These are phyloP conservation scores for Clavispora carvajalis DNA, from an alignment of 805 yeast species.

Conservation along the genomic window DNA sequence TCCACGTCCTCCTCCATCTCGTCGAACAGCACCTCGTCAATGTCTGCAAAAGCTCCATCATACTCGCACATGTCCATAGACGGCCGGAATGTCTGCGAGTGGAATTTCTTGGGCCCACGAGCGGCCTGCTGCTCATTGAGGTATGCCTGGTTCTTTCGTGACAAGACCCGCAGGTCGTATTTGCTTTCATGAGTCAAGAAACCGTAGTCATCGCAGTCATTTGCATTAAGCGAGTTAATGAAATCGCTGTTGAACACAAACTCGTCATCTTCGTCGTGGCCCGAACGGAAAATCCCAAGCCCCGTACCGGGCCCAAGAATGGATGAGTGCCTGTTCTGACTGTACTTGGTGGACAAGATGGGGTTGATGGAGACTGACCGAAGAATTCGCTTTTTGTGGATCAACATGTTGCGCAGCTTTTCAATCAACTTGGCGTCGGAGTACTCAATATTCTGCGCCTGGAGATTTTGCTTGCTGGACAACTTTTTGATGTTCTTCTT, in stretches of 20 bases:
- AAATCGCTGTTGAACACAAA: constrained; percentile 15
- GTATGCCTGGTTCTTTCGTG: constrained; percentile 6
- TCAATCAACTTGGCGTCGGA: constrained; percentile 50
- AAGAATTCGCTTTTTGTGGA: constrained; percentile 38
- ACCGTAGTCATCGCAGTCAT: constrained; percentile 8
- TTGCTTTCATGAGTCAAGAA: constrained; percentile 10
- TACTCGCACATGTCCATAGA: constrained; percentile 4
- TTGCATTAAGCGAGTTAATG: constrained; percentile 7
- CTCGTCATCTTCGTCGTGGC: constrained; percentile 10
- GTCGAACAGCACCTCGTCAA: constrained; percentile 11
- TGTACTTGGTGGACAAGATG: constrained; percentile 10
- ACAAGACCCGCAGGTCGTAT: constrained; percentile 9
- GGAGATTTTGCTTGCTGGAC: constrained; percentile 31
- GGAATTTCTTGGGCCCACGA: constrained; percentile 27
- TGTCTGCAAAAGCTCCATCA: constrained; percentile 10
- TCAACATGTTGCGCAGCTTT: constrained; percentile 42
- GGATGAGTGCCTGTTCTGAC: constrained; percentile 1
- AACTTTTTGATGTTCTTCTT: constrained; percentile 37
- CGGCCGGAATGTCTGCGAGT: constrained; percentile 28
- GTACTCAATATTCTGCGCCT: constrained; percentile 33
- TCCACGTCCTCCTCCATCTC: constrained; percentile 10
- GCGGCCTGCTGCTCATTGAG: constrained; percentile 8
- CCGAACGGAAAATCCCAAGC: constrained; percentile 4
- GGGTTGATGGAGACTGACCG: constrained; percentile 33
- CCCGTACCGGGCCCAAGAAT: constrained; percentile 9